These are phyloP conservation scores for Diplocarpon rosae DNA, from an alignment of 2,329 filamentous ascomycete species.

Conservation along the genomic window DNA sequence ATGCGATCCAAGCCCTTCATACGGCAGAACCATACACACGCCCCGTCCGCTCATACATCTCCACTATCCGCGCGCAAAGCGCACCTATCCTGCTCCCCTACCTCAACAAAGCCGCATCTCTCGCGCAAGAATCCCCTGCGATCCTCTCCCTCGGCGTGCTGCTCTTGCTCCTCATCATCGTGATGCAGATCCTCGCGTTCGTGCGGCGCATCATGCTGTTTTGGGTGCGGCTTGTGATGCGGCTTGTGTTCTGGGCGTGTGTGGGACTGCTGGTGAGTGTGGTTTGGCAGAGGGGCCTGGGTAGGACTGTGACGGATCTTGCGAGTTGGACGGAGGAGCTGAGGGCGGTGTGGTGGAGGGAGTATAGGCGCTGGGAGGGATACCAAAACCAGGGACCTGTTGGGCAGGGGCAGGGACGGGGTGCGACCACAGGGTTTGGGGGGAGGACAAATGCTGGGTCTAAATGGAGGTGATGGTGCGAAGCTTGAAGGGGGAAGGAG, in stretches of 20 bases:
- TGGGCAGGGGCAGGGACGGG: constrained; percentile 4
- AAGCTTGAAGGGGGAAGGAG: background rate
- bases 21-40: constrained; percentile 15
- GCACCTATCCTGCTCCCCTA: constrained; percentile 17
- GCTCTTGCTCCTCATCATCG: constrained; percentile 50
- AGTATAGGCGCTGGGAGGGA: constrained; percentile 47
- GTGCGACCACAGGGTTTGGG: constrained; percentile 3
- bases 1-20: constrained; percentile 13
- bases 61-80: constrained; percentile 1
- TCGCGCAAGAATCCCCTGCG: constrained; percentile 18
- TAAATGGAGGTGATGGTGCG: constrained; percentile 13
- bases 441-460: constrained; percentile 21
- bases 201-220: constrained; percentile 63
- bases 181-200: constrained; percentile 54
- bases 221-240: constrained; percentile 58
- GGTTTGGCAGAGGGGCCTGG: constrained; percentile 54
- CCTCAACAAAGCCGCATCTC: constrained; percentile 8
- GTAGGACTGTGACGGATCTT: constrained; percentile 53
- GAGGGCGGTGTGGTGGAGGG: constrained; percentile 43
- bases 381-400: constrained; percentile 26
- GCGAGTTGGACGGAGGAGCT: constrained; percentile 37
- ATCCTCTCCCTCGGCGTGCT: constrained; percentile 43
- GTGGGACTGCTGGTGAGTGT: constrained; percentile 43
- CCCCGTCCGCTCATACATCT: constrained; percentile 7
- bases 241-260: constrained; percentile 52